Evolutionary conservation across 2,329 filamentous ascomycete species (phyloP), one percentile per base, ranked within the genome.

Genomic region (Ophiosphaerella korrae): DNA sequence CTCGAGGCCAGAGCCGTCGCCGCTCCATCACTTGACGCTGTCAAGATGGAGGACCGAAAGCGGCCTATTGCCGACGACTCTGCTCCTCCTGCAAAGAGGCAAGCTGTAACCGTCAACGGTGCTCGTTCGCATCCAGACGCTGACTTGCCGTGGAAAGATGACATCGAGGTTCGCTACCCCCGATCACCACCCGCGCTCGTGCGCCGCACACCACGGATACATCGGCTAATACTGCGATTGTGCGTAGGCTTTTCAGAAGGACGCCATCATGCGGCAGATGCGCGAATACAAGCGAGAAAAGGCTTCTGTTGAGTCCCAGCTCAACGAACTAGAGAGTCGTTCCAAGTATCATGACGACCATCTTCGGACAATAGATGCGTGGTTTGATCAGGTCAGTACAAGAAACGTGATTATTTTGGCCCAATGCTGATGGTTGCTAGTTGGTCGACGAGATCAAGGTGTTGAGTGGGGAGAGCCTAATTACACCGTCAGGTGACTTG

Each of bases 11-110:
- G 83, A 74, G 84, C 86, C 77, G 82, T 87, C 77, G 83, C 87
- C 82, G 85, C 86, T 84, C 85, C 89, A 82, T 88, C 90, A 80
- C 77, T 83, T 75, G 87, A 87, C 83, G 83, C 90, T 79, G 82
- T 86, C 81, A 96, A 94, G 85, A 99, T 97, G 93, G 94, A 99
- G 84, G 94, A 97, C 82, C 91, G 94, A 85, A 99, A 99, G 85
- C 87, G 94, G 85, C 89, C 92, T 72, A 90, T 92, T 72, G 84
- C 88, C 77, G 89, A 94, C 75, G 91, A 97, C 64, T 81, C 90
- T 70, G 89, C 89, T 61, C 93, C 93, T 62, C 92, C 93, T 18
- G 89, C 87, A 71, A 99, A 97, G 82, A 88, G 92, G 77, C 89
- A 96, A 75, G 90, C 91, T 48, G 64, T 73, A 53, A 62, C 66